phyloP scores from a whole-genome alignment of 2,329 filamentous ascomycete species.

The Penicillium sp. region DNA sequence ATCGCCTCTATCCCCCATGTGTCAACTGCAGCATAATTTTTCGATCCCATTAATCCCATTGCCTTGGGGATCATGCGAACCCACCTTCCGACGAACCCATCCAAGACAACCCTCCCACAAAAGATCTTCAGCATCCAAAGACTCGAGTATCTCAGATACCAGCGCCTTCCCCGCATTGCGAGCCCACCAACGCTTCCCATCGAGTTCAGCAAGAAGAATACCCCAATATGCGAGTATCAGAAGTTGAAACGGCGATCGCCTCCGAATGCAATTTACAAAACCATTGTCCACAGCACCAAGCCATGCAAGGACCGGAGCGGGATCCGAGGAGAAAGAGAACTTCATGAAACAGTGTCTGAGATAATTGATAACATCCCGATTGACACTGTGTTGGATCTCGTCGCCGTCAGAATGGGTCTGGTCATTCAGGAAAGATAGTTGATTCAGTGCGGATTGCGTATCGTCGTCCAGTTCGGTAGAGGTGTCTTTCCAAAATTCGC shows the following conservation, averaged over 20 bases:
- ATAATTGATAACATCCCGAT: slow-evolving; percentile 28
- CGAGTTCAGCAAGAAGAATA: slow-evolving; percentile 30
- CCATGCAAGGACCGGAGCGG: slow-evolving; percentile 38
- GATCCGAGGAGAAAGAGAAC: slow-evolving; percentile 29
- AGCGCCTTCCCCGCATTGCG: slow-evolving; percentile 30
- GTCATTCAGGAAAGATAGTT: slow-evolving; percentile 30
- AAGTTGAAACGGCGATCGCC: slow-evolving; percentile 30
- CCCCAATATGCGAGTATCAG: slow-evolving; percentile 39
- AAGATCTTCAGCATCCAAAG: slow-evolving; percentile 13
- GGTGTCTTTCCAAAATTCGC: slow-evolving; percentile 56
- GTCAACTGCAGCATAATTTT: background rate
- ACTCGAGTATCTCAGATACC: slow-evolving; percentile 21
- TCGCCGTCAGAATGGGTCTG: slow-evolving; percentile 20
- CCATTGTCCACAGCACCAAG: slow-evolving; percentile 31
- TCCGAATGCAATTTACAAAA: slow-evolving; percentile 29
- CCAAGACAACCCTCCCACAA: slow-evolving; percentile 20
- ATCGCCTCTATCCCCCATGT: background rate
- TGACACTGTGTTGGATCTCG: slow-evolving; percentile 25
- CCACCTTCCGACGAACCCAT: slow-evolving; percentile 17
- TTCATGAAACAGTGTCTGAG: slow-evolving; percentile 37
- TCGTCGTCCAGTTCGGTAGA: slow-evolving; percentile 25
- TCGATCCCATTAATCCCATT: background rate
- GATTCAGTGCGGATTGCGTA: slow-evolving; percentile 29
- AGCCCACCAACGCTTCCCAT: slow-evolving; percentile 38
- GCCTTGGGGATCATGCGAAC: background rate